Evolutionary conservation across 2,329 filamentous ascomycete species (phyloP).

Genomic region (Alternaria novae-zelandiae): DNA sequence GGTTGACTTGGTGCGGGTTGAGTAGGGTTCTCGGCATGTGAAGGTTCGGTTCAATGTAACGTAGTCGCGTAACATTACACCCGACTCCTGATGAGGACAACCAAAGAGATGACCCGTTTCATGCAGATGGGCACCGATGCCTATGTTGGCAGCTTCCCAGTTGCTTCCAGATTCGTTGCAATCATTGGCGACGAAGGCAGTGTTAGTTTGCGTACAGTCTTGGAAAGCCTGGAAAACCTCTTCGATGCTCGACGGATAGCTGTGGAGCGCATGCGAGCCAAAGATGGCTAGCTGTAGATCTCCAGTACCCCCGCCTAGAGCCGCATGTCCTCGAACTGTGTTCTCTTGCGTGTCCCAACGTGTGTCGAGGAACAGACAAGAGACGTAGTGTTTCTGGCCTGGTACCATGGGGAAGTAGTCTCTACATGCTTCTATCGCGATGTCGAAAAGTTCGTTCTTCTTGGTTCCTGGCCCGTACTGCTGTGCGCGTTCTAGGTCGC

Average conservation of each 20-base stretch:
- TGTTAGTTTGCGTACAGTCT: constrained; percentile 89
- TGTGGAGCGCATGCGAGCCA: constrained; percentile 89
- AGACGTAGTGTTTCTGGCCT: constrained; percentile 87
- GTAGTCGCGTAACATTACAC: constrained; percentile 93
- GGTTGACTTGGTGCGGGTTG: constrained; percentile 82
- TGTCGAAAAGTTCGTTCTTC: constrained; percentile 75
- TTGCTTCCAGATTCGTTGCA: constrained; percentile 85
- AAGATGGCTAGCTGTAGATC: constrained; percentile 85
- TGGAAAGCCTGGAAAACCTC: constrained; percentile 88
- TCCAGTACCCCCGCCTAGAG: constrained; percentile 77
- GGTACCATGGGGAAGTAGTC: constrained; percentile 75
- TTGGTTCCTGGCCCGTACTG: constrained; percentile 73
- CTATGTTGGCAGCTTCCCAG: constrained; percentile 95
- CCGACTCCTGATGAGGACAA: constrained; percentile 85
- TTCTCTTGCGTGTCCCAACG: constrained; percentile 81
- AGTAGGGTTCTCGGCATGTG: constrained; percentile 79
- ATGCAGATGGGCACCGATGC: constrained; percentile 90
- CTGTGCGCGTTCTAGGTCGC: constrained; percentile 78
- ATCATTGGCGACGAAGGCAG: constrained; percentile 80
- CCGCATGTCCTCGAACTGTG: constrained; percentile 79
- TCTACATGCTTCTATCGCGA: constrained; percentile 78
- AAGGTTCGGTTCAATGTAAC: constrained; percentile 84
- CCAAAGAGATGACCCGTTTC: constrained; percentile 91
- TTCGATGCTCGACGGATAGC: constrained; percentile 86
- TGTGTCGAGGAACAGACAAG: constrained; percentile 82